Base-by-base conservation (phyloP, 371 early-diverging fungal species). In the Coemansia sp. region DNA sequence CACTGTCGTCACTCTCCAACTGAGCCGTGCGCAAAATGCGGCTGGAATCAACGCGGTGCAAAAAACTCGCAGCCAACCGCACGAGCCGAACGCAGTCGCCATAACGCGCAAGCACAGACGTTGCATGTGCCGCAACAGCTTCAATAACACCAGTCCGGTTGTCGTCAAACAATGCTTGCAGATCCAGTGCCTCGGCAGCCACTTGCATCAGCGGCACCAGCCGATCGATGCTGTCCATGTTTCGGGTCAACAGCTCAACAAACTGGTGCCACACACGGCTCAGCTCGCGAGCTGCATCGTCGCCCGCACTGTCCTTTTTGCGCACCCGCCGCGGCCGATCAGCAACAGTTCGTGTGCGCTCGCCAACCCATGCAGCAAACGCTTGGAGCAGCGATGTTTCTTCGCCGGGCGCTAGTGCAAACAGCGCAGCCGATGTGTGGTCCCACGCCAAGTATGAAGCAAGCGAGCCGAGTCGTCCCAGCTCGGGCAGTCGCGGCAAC, bases 351-450 rank as follows among this genome's bases (percentile, higher is more conserved):
- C 53, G 40, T 9, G 33, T 55, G 42, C 55, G 44, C 57, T 75
- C 75, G 4, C 48, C 26, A 20, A 61, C 62, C 73, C 77, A 72
- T 3, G 52, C 62, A 0, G 65, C 72, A 26, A 67, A 57, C 18
- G 72, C 68, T 50, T 77, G 73, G 21, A 72, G 59, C 37, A 77
- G 62, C 48, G 72, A 68, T 1, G 73, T 65, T 52, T 77, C 77
- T 59, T 77, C 77, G 14, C 44, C 26, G 1, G 68, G 51, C 21
- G 65, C 61, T 11, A 77, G 51, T 5, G 68, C 61, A 48, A 63
- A 75, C 9, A 42, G 28, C 25, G 58, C 48, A 11, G 52, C 52
- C 5, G 67, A 64, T 37, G 79, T 65, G 48, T 79, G 80, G 65
- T 79, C 80, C 62, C 68, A 63, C 47, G 68, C 54, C 30, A 79